Percentiles rank a stretch among this genome's conserved stretches.
phyloP scores from a whole-genome alignment of 257 asterid genomes.

The Salvia miltiorrhiza region DNA sequence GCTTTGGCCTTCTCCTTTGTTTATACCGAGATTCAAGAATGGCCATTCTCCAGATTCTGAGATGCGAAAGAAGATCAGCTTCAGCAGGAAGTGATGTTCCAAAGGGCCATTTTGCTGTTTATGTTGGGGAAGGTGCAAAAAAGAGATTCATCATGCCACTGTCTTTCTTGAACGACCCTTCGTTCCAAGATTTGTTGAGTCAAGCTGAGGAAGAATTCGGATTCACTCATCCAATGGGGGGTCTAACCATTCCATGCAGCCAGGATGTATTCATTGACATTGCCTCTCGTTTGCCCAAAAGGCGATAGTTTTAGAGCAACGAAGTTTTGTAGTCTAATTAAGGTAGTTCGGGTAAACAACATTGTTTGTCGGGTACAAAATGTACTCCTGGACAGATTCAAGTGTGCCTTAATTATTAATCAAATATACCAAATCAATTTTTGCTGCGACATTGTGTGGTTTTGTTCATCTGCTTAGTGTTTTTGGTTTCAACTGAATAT shows the following conservation, averaged over 20 bases:
- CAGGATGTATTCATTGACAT: constrained; percentile 10
- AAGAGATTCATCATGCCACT: constrained; percentile 6
- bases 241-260: constrained; percentile 24
- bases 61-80: background rate
- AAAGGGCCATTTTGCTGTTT: constrained; percentile 17
- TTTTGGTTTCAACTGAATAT: too few relatives aligned
- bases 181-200: constrained; percentile 27
- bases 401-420: background rate
- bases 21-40: constrained; percentile 3
- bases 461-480: too few relatives aligned
- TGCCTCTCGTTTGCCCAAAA: constrained; percentile 19
- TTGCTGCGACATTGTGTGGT: too few relatives aligned
- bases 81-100: background rate
- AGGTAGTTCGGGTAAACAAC: background rate
- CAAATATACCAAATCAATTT: background rate
- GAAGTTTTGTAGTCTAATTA: background rate
- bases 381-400: background rate
- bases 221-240: constrained; percentile 31
- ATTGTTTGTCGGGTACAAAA: constrained; percentile 1
- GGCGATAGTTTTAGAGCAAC: background rate
- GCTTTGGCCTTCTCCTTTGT: too few relatives aligned
- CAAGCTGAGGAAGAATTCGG: constrained; percentile 36
- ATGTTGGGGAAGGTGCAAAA: constrained; percentile 6
- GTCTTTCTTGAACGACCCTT: constrained; percentile 27
- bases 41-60: constrained; percentile 8